Evolutionary conservation across 1,284 basidiomycete species (phyloP).

Genomic region (Ganoderma sp.): DNA sequence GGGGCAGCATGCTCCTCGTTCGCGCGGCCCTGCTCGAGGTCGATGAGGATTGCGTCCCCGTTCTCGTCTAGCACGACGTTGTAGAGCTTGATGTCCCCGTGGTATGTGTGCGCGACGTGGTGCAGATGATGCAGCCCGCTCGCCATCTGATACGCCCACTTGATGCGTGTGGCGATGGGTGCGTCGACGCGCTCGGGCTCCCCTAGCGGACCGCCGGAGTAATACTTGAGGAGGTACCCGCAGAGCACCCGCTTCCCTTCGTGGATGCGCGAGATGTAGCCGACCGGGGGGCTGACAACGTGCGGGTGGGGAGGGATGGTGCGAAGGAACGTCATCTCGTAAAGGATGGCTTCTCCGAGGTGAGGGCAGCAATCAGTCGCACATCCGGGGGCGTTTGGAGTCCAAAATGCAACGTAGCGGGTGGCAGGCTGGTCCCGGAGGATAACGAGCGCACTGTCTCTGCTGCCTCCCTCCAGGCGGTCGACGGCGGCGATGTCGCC

Average conservation of each 20-base stretch:
- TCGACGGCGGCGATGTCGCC: not conserved
- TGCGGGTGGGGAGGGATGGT: not conserved
- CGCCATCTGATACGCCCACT: constrained; percentile 12
- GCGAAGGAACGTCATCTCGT: not conserved
- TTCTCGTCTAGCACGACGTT: constrained; percentile 21
- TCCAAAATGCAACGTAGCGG: not conserved
- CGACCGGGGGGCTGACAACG: not conserved
- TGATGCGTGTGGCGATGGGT: not conserved
- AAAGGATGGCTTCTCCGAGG: not conserved
- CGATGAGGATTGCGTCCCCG: constrained; percentile 15
- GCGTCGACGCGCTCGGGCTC: not conserved
- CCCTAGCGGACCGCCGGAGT: not conserved
- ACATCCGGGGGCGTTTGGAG: not conserved
- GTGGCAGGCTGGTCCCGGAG: not conserved
- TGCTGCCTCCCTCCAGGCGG: constrained; percentile 1
- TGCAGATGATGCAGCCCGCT: constrained; percentile 12
- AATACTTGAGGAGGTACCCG: not conserved
- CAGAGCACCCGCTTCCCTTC: not conserved
- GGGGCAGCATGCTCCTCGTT: constrained; percentile 17
- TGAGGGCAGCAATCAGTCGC: no score
- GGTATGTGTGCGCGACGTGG: constrained; percentile 15
- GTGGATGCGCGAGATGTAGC: not conserved
- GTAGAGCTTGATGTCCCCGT: constrained; percentile 21
- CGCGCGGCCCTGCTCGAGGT: constrained; percentile 21
- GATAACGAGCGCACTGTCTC: not conserved